phyloP scores from a whole-genome alignment of 495 filamentous ascomycete genomes.

The Lasiosphaeria ovina region DNA sequence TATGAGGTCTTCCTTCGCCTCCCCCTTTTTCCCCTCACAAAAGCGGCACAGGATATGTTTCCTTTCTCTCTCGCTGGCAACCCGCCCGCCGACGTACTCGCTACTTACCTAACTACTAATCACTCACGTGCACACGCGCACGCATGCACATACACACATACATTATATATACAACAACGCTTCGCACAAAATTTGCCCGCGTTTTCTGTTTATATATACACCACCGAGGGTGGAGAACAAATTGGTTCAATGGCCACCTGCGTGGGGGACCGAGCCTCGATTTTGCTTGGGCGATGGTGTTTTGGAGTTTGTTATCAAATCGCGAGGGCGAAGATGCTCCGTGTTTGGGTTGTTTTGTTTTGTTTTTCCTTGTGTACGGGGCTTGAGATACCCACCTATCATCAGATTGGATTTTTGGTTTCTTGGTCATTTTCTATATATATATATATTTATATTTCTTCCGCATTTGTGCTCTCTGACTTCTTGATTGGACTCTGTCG shows the following conservation, averaged over 20 bases:
- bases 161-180: neutral
- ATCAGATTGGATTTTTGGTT: neutral
- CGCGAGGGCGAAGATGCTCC: neutral
- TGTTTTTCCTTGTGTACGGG: neutral
- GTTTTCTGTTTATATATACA: neutral
- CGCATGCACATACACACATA: neutral
- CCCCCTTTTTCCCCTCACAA: no score
- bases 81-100: neutral
- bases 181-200: neutral
- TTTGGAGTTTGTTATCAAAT: slow-evolving; percentile 1
- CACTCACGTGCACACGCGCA: neutral
- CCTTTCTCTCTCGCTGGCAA: neutral
- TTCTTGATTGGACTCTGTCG: neutral
- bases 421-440: neutral
- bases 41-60: no score
- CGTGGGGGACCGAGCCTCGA: neutral
- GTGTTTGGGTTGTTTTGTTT: neutral
- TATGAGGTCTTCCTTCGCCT: no score
- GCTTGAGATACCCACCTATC: neutral
- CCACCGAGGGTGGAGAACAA: neutral
- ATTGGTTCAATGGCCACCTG: neutral
- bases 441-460: neutral
- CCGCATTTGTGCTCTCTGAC: neutral
- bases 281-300: neutral
- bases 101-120: slow-evolving; percentile 2